These are phyloP conservation scores for Termitomyces sp. DNA, from an alignment of 768 basidiomycete species.

Conservation along the genomic window DNA sequence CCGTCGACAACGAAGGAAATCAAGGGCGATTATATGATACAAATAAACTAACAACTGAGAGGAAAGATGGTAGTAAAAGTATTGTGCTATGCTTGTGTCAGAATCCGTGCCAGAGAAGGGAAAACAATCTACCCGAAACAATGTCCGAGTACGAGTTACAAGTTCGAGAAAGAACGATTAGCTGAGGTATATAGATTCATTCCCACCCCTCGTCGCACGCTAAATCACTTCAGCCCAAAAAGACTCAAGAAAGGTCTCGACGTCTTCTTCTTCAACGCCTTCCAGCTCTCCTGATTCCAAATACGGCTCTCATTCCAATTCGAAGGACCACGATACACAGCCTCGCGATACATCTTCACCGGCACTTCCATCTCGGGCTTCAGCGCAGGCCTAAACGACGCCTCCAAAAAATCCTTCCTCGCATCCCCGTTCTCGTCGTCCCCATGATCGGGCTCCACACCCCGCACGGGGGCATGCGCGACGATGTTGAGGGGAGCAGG, in stretches of 20 bases:
- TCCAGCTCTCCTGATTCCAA: conserved; percentile 30
- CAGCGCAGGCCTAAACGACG: conserved; percentile 22
- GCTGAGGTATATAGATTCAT: too few species aligned
- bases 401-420: conserved; percentile 31
- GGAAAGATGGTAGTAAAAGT: too few species aligned
- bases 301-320: not conserved
- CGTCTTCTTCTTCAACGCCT: conserved; percentile 37
- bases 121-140: too few species aligned
- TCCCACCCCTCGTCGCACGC: not conserved
- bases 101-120: too few species aligned
- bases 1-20: too few species aligned
- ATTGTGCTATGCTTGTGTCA: too few species aligned
- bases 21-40: too few species aligned
- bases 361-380: not conserved
- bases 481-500: conserved; percentile 33
- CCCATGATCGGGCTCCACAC: conserved; percentile 7
- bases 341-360: not conserved
- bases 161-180: too few species aligned
- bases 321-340: not conserved
- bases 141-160: too few species aligned
- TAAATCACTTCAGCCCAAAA: conserved; percentile 8
- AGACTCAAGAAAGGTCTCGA: conserved; percentile 4
- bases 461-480: conserved; percentile 14
- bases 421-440: conserved; percentile 4
- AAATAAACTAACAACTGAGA: too few species aligned